Base-by-base conservation (phyloP, 176 grass and related monocot genomes). In the Microstegium vimineum region DNA sequence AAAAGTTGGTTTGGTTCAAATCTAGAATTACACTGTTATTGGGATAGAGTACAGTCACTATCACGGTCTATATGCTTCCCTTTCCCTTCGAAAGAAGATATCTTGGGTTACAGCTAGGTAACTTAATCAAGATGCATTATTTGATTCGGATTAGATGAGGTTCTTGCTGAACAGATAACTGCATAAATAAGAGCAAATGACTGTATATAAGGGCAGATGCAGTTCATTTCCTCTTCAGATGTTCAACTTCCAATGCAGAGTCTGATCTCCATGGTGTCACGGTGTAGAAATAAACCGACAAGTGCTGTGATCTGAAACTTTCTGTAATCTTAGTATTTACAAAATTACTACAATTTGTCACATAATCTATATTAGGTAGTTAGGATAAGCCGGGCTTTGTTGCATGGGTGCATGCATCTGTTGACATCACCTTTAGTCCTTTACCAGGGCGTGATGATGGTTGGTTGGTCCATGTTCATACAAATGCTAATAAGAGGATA, bases 341-440 rank as follows among this genome's bases (percentile, higher is more conserved):
- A 35, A 56, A 54, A 22, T 56, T 56, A 4, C 52, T 57, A 38
- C 27, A 60, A 49, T 68, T 47, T 45, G 47, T 31, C 35, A 10
- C 65, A 59, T 65, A 66, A 90, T 57, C 22, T 90, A 82, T 64
- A 47, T 13, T 77, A 57, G 65, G 41, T 75, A 69, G 87, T 51
- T 89, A 84, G 57, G 88, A 82, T 36, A 86, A 65, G 52, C 45
- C 65, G 52, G 87, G 23, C 27, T 67, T 40, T 60, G 75, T 78
- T 62, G 52, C 72, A 78, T 78, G 45, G 59, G 26, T 82, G 78
- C 60, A 68, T 66, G 66, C 20, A 77, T 76, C 51, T 16, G 78
- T 47, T 86, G 66, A 82, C 78, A 32, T 82, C 61, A 74, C 35
- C 60, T 57, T 66, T 66, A 1, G 45, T 74, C 77, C 70, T n/a